Evolutionary conservation across 208 protist species (phyloP).

Genomic region (Wallacemonas sp.): DNA sequence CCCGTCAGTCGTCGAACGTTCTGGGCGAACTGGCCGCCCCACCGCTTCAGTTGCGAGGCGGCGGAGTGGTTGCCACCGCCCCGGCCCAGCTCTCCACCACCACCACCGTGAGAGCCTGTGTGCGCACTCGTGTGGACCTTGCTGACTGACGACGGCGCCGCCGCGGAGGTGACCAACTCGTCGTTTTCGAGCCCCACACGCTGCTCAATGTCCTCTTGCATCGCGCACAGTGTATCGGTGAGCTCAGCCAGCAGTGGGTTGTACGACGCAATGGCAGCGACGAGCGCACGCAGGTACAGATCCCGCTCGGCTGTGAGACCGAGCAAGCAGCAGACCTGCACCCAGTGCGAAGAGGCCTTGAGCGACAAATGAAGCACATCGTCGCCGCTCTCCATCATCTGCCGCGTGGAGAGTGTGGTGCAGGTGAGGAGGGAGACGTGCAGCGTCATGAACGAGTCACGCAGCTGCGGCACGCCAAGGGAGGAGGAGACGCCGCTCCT

Average conservation of each 20-base stretch:
- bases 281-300: conserved; percentile 33
- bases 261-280: conserved; percentile 12
- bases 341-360: conserved; percentile 35
- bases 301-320: conserved; percentile 27
- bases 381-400: conserved; percentile 16
- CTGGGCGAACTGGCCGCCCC: conserved; percentile 10
- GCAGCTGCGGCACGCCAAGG: neutral
- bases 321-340: conserved; percentile 28
- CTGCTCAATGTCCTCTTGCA: neutral
- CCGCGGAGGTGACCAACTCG: neutral
- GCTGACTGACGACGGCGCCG: too few relatives aligned
- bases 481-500: too few relatives aligned
- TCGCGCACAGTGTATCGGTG: neutral
- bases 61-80: neutral
- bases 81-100: neutral
- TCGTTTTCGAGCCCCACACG: neutral
- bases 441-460: conserved; percentile 27
- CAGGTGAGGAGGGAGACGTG: conserved; percentile 26
- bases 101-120: too few relatives aligned
- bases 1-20: conserved; percentile 10
- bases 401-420: conserved; percentile 21
- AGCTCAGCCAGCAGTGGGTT: conserved; percentile 12
- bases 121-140: too few relatives aligned
- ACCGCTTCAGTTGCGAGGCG: conserved; percentile 13
- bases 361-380: conserved; percentile 34